A percentile compares a stretch with the other conserved stretches of the same genome.
These are phyloP conservation scores for Scheffersomyces illinoinensis DNA, from an alignment of 1,139 yeast genomes.

Conservation along the genomic window DNA sequence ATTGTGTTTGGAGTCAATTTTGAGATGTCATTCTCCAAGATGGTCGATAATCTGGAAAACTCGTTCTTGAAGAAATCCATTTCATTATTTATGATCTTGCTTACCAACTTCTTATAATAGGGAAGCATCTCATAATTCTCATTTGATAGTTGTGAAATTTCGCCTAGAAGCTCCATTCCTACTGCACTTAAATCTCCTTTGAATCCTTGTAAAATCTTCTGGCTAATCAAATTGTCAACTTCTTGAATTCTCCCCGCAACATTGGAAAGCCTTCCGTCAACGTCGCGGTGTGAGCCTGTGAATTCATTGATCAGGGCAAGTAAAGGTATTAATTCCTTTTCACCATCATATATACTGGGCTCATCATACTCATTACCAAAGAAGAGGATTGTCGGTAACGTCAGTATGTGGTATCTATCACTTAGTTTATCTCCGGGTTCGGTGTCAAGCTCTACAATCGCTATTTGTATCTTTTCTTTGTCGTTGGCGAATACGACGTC, in stretches of 20 bases:
- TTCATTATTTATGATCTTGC: constrained; percentile 51
- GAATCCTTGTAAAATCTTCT: constrained; percentile 13
- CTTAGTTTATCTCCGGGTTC: constrained; percentile 43
- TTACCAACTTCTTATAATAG: constrained; percentile 54
- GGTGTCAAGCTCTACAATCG: constrained; percentile 48
- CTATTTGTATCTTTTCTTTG: constrained; percentile 39
- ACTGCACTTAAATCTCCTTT: constrained; percentile 2
- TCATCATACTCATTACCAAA: constrained; percentile 44
- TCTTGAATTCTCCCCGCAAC: constrained; percentile 57
- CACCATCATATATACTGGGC: constrained; percentile 43
- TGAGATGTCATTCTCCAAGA: constrained; percentile 40
- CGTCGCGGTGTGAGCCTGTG: constrained; percentile 53
- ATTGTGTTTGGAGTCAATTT: constrained; percentile 32
- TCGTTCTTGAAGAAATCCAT: constrained; percentile 52
- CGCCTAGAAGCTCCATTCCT: constrained; percentile 15
- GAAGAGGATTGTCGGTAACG: constrained; percentile 56
- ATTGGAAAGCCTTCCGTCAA: constrained; percentile 48
- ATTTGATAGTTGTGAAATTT: constrained; percentile 5
- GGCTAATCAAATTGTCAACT: constrained; percentile 36
- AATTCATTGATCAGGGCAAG: constrained; percentile 51
- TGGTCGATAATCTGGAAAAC: constrained; percentile 46
- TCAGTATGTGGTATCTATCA: constrained; percentile 42
- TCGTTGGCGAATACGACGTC: constrained; percentile 29
- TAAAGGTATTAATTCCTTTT: constrained; percentile 43
- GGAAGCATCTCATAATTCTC: constrained; percentile 13